Conservation (phyloP, 1,284 basidiomycete species). For the Golubevia pallescens region DNA sequence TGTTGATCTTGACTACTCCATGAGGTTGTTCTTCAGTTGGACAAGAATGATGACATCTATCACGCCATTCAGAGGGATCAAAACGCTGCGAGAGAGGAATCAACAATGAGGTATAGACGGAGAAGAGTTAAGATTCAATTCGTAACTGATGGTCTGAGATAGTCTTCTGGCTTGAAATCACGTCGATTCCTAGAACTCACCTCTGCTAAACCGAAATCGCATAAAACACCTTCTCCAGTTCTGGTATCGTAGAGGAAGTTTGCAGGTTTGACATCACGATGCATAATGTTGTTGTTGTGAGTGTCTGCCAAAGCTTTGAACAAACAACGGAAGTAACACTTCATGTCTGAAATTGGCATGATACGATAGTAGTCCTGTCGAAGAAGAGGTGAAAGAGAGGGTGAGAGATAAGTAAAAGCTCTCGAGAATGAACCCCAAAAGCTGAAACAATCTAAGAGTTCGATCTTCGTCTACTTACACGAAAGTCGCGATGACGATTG, state of each 20-base stretch:
- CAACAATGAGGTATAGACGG: too few species aligned
- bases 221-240: constrained; percentile 82
- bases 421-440: not conserved
- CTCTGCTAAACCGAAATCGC: constrained; percentile 83
- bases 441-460: constrained; percentile 2
- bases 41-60: constrained; percentile 58
- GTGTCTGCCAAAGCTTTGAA: constrained; percentile 88
- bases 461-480: constrained; percentile 71
- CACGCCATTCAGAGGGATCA: constrained; percentile 45
- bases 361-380: constrained; percentile 75
- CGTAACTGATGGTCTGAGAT: too few species aligned
- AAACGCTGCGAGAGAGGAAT: constrained; percentile 14
- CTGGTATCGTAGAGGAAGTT: constrained; percentile 94
- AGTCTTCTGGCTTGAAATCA: too few species aligned
- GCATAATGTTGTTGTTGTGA: constrained; percentile 86
- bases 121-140: too few species aligned
- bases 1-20: constrained; percentile 46
- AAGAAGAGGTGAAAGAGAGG: not conserved
- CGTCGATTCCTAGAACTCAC: constrained; percentile 4
- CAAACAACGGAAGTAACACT: constrained; percentile 87
- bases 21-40: constrained; percentile 43
- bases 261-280: constrained; percentile 97
- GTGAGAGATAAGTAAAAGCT: not conserved
- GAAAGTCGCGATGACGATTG: constrained; percentile 88
- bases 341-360: constrained; percentile 77